Percentiles rank a stretch among this genome's conserved stretches.
Conservation (phyloP, 1,284 basidiomycete genomes). For the Austroboletus olivaceoglutinosus region DNA sequence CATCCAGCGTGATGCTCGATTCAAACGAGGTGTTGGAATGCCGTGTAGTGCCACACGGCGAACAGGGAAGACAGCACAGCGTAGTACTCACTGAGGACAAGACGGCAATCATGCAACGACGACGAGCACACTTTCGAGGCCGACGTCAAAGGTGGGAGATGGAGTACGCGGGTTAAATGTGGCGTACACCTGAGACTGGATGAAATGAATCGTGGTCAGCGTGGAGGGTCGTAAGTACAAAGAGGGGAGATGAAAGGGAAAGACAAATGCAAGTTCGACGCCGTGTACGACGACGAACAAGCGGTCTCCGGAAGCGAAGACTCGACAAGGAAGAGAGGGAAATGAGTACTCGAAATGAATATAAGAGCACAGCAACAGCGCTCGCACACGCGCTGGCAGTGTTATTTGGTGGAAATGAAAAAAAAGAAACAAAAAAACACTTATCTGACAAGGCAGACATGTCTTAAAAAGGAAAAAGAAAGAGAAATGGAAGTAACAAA, state of each 20-base stretch:
- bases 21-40: slow-evolving; percentile 3
- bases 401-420: slow-evolving; percentile 12
- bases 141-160: slow-evolving; percentile 13
- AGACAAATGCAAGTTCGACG: slow-evolving; percentile 19
- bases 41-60: slow-evolving; percentile 4
- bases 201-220: slow-evolving; percentile 49
- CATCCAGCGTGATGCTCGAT: slow-evolving; percentile 10
- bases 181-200: slow-evolving; percentile 37
- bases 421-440: slow-evolving; percentile 17
- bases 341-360: slow-evolving; percentile 26
- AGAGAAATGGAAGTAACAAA: slow-evolving; percentile 12
- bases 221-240: slow-evolving; percentile 49
- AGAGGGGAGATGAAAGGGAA: slow-evolving; percentile 32
- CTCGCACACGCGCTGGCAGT: slow-evolving; percentile 9
- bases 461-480: slow-evolving; percentile 12
- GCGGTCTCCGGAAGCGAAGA: slow-evolving; percentile 29
- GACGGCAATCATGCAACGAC: slow-evolving; percentile 30
- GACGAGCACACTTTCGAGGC: slow-evolving; percentile 20
- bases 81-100: slow-evolving; percentile 22
- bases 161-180: slow-evolving; percentile 20
- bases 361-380: slow-evolving; percentile 31
- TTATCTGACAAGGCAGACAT: slow-evolving; percentile 12
- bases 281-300: slow-evolving; percentile 34
- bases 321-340: slow-evolving; percentile 27
- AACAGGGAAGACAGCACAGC: slow-evolving; percentile 9